Base-by-base conservation (phyloP, 768 basidiomycete genomes). In the Serpula lacrymans region DNA sequence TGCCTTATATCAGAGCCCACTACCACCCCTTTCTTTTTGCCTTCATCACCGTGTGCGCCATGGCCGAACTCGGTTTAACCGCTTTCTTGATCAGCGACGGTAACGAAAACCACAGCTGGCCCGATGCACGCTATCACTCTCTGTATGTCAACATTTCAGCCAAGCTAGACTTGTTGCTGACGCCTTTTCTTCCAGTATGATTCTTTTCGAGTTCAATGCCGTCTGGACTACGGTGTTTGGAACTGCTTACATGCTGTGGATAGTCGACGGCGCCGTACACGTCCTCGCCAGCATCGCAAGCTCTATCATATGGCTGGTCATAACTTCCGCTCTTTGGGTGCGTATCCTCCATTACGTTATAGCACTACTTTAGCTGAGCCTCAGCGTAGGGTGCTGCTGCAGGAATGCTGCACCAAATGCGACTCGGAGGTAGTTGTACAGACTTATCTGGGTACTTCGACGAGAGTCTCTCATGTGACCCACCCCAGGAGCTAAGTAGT, bases 151-250 rank as follows among this genome's bases (percentile, higher is more conserved):
- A 35, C 35, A 14, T 25, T 37, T 5, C 33, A 36, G 32, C 42
- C 53, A 31, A 50, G 12, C 41, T 34, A n/a, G 22, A 34, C n/a
- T n/a, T n/a, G n/a, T n/a, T n/a, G n/a, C n/a, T 23, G 5, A 11
- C n/a, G n/a, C n/a, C n/a, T n/a, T n/a, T n/a, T n/a, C n/a, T n/a
- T n/a, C n/a, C 39, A 81, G 78, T 28, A 51, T 83, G 41, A 75
- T 82, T 34, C 60, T 81, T 35, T 72, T 80, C 45, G 65, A 78
- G 43, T 82, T 85, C 59, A 77, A 78, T 49, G 70, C 83, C 16
- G 71, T 75, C 27, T 89, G 88, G 87, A 88, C 87, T n/a, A 69
- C 75, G 2, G 49, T 86, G 31, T 88, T 87, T 56, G 73, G 80
- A 10, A 67, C 74, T 9, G 77, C 79, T 24, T 90, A 88, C 53